Percentiles rank a stretch among this genome's conserved stretches.
phyloP scores from a whole-genome alignment of 2,329 filamentous ascomycete genomes.

The Trichoderma sp. region DNA sequence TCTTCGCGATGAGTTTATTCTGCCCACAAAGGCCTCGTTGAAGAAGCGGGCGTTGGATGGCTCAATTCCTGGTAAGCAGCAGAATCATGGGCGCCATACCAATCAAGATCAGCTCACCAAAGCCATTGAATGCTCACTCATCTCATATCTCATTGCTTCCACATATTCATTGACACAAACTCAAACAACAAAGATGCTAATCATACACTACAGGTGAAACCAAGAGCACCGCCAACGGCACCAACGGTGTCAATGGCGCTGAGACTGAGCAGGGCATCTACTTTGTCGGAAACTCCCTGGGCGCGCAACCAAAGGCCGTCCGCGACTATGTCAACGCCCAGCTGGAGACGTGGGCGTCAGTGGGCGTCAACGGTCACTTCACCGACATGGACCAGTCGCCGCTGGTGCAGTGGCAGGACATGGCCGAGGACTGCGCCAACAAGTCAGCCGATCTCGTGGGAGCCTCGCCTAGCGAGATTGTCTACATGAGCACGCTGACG shows the following conservation, averaged over 20 bases:
- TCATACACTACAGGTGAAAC: not conserved
- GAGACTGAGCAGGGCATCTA: slow-evolving; percentile 56
- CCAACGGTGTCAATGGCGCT: slow-evolving; percentile 29
- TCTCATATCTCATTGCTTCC: no score
- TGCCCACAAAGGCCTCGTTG: slow-evolving; percentile 71
- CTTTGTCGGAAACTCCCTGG: slow-evolving; percentile 86
- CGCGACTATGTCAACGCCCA: slow-evolving; percentile 66
- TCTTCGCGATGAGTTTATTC: slow-evolving; percentile 69
- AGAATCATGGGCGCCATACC: not conserved
- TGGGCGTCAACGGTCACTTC: slow-evolving; percentile 85
- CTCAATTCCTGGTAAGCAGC: slow-evolving; percentile 38
- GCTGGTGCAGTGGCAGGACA: slow-evolving; percentile 70
- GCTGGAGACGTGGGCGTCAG: slow-evolving; percentile 77
- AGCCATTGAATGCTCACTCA: not conserved
- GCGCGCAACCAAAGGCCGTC: slow-evolving; percentile 72
- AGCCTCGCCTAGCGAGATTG: slow-evolving; percentile 68
- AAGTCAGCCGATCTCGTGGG: slow-evolving; percentile 74
- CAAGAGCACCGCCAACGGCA: slow-evolving; percentile 21
- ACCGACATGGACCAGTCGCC: slow-evolving; percentile 63
- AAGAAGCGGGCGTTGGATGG: slow-evolving; percentile 58
- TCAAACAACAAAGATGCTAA: not conserved
- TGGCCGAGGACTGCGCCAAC: slow-evolving; percentile 70
- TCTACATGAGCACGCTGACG: slow-evolving; percentile 85
- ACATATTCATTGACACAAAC: no score
- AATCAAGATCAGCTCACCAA: not conserved